Evolutionary conservation across 2,329 filamentous ascomycete genomes (phyloP).

Genomic region (Fusarium poae): DNA sequence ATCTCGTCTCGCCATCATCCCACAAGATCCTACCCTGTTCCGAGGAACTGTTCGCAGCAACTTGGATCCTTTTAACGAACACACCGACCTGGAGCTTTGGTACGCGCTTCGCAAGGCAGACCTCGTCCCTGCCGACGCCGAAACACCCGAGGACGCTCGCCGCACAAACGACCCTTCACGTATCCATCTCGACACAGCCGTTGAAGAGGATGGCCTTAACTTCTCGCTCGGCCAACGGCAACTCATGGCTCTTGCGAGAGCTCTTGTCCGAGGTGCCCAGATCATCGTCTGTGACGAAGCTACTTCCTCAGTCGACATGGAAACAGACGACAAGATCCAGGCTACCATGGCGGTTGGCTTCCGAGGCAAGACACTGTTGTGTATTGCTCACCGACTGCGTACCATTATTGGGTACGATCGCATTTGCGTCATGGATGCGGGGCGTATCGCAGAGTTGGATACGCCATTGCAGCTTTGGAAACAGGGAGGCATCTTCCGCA

Average conservation of each 20-base stretch:
- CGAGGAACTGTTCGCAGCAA: slow-evolving; percentile 83
- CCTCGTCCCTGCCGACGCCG: slow-evolving; percentile 69
- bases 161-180: slow-evolving; percentile 72
- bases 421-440: slow-evolving; percentile 96
- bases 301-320: slow-evolving; percentile 92
- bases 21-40: slow-evolving; percentile 87
- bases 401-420: slow-evolving; percentile 96
- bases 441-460: slow-evolving; percentile 88
- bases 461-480: slow-evolving; percentile 80
- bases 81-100: slow-evolving; percentile 83
- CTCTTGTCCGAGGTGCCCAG: slow-evolving; percentile 85
- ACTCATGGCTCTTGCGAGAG: slow-evolving; percentile 92
- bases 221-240: slow-evolving; percentile 96
- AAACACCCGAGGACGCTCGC: slow-evolving; percentile 78
- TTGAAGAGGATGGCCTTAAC: slow-evolving; percentile 96
- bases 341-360: slow-evolving; percentile 87
- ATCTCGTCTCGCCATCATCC: slow-evolving; percentile 83
- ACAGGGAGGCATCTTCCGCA: slow-evolving; percentile 81
- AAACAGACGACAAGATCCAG: slow-evolving; percentile 97
- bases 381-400: slow-evolving; percentile 90
- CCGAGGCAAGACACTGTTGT: slow-evolving; percentile 86
- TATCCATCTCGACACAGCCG: slow-evolving; percentile 84
- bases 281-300: slow-evolving; percentile 99
- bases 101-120: slow-evolving; percentile 81
- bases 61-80: slow-evolving; percentile 83